phyloP scores from a whole-genome alignment of 2,329 filamentous ascomycete species.

The Pyrenochaeta sp. region DNA sequence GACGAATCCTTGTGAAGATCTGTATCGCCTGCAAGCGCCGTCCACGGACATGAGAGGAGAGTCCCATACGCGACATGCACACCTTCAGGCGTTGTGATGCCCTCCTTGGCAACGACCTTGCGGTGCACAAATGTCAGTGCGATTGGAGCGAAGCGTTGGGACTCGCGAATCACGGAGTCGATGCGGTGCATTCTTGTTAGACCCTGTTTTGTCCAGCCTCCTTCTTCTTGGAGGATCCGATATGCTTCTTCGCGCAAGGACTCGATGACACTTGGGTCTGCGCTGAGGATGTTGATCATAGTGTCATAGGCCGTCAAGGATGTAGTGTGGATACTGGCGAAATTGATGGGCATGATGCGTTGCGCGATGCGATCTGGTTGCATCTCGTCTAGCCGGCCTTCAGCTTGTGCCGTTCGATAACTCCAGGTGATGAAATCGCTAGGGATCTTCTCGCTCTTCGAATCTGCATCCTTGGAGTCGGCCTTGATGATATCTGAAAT shows the following conservation, averaged over 20 bases:
- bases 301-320: slow-evolving; percentile 59
- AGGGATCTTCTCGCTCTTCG: slow-evolving; percentile 53
- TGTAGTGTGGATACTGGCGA: slow-evolving; percentile 67
- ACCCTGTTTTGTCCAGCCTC: slow-evolving; percentile 57
- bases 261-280: slow-evolving; percentile 21
- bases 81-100: slow-evolving; percentile 82
- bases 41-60: slow-evolving; percentile 26
- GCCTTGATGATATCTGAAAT: slow-evolving; percentile 57
- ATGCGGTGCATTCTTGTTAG: slow-evolving; percentile 55
- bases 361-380: slow-evolving; percentile 59
- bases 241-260: slow-evolving; percentile 55
- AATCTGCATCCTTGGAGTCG: slow-evolving; percentile 50
- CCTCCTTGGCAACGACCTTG: slow-evolving; percentile 67
- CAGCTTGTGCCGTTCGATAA: slow-evolving; percentile 59
- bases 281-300: slow-evolving; percentile 26
- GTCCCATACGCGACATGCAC: slow-evolving; percentile 24
- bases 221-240: slow-evolving; percentile 43
- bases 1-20: slow-evolving; percentile 28
- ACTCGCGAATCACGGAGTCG: slow-evolving; percentile 63
- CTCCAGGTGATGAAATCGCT: slow-evolving; percentile 67
- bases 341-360: slow-evolving; percentile 63
- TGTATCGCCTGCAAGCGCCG: slow-evolving; percentile 21
- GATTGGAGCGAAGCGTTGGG: slow-evolving; percentile 59
- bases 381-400: slow-evolving; percentile 55
- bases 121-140: slow-evolving; percentile 56